phyloP scores from a whole-genome alignment of 129 eudicot genomes.

The Scalesia atractyloides region DNA sequence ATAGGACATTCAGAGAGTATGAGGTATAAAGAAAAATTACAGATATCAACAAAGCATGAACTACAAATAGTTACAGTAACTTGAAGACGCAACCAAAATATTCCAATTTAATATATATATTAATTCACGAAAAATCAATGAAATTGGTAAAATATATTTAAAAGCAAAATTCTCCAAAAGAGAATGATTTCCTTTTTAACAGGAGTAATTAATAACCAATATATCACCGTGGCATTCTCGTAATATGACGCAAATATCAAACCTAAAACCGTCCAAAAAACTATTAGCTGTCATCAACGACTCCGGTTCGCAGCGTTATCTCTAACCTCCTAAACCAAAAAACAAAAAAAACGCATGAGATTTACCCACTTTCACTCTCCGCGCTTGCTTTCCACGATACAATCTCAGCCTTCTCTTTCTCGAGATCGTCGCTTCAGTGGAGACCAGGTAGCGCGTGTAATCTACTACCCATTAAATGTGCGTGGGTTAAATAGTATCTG shows the following conservation, averaged over 20 bases:
- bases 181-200: slow-evolving; percentile 3
- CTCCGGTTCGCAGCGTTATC: slow-evolving; percentile 43
- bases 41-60: too few species aligned
- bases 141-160: slow-evolving; percentile 9
- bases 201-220: slow-evolving; percentile 22
- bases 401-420: not conserved
- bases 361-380: not conserved
- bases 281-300: slow-evolving; percentile 40
- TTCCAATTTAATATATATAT: too few species aligned
- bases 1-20: too few species aligned
- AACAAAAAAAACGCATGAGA: slow-evolving; percentile 18
- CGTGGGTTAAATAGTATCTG: not conserved
- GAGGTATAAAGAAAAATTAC: too few species aligned
- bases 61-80: too few species aligned
- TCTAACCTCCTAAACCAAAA: slow-evolving; percentile 23
- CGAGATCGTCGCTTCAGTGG: not conserved
- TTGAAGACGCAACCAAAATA: too few species aligned
- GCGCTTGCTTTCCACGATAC: not conserved
- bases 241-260: not conserved
- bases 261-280: slow-evolving; percentile 16
- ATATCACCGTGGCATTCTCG: slow-evolving; percentile 24
- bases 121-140: not conserved
- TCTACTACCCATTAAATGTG: not conserved
- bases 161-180: slow-evolving; percentile 24
- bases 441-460: not conserved